Conservation (phyloP, 176 grass and related monocot species). For the Areca catechu region DNA sequence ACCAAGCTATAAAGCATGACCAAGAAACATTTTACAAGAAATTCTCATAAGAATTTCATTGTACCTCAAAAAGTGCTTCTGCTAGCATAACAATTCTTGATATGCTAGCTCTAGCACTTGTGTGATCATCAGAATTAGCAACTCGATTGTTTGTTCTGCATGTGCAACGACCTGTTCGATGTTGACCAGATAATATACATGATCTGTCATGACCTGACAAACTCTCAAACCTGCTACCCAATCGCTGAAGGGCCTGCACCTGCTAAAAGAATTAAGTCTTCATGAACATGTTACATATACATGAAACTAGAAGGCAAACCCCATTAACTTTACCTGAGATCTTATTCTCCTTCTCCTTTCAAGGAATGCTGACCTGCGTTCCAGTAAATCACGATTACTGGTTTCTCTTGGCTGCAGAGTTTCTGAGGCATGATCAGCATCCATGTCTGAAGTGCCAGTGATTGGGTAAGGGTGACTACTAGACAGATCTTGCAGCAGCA, state of each 20-base stretch:
- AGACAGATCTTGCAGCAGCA: conserved; percentile 35
- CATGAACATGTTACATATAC: background rate
- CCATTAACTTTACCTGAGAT: conserved; percentile 60
- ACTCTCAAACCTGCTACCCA: conserved; percentile 89
- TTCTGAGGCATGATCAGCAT: conserved; percentile 3
- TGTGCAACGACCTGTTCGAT: conserved; percentile 71
- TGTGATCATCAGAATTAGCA: conserved; percentile 78
- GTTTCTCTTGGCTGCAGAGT: conserved; percentile 31
- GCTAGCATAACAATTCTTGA: conserved; percentile 96
- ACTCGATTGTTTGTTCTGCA: conserved; percentile 49
- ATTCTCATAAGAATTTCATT: background rate
- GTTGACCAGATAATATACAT: conserved; percentile 82
- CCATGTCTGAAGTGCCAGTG: background rate
- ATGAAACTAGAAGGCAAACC: conserved; percentile 22
- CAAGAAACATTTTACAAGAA: conserved; percentile 7
- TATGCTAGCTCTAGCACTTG: conserved; percentile 67
- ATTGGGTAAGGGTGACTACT: conserved; percentile 19
- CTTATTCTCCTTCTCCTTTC: conserved; percentile 91
- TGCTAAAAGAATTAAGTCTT: conserved; percentile 26
- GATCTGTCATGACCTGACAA: conserved; percentile 85
- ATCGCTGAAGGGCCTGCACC: conserved; percentile 92
- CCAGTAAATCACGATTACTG: conserved; percentile 55
- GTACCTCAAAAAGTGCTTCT: conserved; percentile 96
- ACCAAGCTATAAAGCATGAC: conserved; percentile 6
- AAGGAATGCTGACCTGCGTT: conserved; percentile 83